Evolutionary conservation across 108 stramenopile genomes (phyloP).

Genomic region (Phaeodactylum tricornutum): DNA sequence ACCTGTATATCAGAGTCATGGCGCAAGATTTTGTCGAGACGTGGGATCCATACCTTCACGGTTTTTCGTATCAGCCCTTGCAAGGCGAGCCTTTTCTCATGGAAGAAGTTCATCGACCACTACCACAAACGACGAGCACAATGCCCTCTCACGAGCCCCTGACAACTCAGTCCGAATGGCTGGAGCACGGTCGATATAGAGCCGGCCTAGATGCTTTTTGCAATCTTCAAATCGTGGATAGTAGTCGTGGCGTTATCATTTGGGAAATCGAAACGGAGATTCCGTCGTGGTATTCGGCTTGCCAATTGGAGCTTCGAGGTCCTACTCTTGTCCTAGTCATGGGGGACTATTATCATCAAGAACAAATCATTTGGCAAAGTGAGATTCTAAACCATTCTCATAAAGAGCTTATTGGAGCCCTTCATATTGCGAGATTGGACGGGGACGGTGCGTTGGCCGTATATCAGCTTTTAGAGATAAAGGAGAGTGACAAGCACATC

Average conservation of each 20-base stretch:
- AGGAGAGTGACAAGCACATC: too few relatives aligned
- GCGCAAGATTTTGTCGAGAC: constrained; percentile 43
- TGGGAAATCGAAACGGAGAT: not conserved
- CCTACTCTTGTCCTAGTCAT: constrained; percentile 24
- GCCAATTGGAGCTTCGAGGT: constrained; percentile 39
- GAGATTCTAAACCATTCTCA: constrained; percentile 12
- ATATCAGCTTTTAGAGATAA: too few relatives aligned
- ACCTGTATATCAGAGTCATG: constrained; percentile 28
- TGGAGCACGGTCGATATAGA: not conserved
- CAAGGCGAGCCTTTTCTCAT: constrained; percentile 38
- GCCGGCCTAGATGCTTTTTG: not conserved
- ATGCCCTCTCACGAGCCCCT: too few relatives aligned
- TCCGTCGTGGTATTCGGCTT: constrained; percentile 7
- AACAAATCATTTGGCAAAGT: constrained; percentile 45
- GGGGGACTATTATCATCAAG: constrained; percentile 18
- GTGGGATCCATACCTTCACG: constrained; percentile 31
- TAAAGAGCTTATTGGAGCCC: constrained; percentile 11
- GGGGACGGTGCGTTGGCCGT: constrained; percentile 65
- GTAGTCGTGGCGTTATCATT: not conserved
- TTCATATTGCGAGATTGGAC: constrained; percentile 57
- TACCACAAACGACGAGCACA: too few relatives aligned
- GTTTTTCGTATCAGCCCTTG: constrained; percentile 35
- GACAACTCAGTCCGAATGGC: too few relatives aligned
- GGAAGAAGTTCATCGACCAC: constrained; percentile 26
- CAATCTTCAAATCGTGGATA: constrained; percentile 1